Evolutionary conservation across 2,329 filamentous ascomycete species (phyloP).

Genomic region (Hymenoscyphus fructigenus): DNA sequence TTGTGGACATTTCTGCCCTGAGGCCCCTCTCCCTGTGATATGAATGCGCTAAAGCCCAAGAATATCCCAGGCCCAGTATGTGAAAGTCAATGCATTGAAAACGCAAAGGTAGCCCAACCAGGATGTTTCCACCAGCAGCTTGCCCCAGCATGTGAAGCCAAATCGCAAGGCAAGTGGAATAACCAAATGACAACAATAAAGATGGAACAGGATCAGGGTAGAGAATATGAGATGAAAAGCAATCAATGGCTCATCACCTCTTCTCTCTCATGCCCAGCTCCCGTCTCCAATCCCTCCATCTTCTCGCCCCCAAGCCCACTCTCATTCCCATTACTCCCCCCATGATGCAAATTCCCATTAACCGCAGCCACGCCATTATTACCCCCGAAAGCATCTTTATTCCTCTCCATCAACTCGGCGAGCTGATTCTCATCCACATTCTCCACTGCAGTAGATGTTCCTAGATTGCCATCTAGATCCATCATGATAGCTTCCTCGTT

Average conservation of each 20-base stretch:
- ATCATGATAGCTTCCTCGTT: slow-evolving; percentile 34
- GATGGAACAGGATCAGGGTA: too few species aligned
- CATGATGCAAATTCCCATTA: neutral
- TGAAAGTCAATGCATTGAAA: too few species aligned
- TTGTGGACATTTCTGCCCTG: too few species aligned
- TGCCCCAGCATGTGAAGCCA: too few species aligned
- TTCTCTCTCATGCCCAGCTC: neutral
- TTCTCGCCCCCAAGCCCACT: neutral
- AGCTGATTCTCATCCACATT: neutral
- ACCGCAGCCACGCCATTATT: neutral
- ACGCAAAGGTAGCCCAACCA: too few species aligned
- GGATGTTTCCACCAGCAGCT: too few species aligned
- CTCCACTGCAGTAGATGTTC: too few species aligned
- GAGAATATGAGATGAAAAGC: neutral
- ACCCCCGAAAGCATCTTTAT: slow-evolving; percentile 3
- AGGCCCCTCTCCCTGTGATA: too few species aligned
- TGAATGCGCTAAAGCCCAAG: too few species aligned
- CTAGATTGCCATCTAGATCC: slow-evolving; percentile 25
- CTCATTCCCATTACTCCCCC: slow-evolving; percentile 3
- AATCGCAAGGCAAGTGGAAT: too few species aligned
- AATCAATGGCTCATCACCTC: slow-evolving; percentile 9
- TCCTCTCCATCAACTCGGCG: neutral
- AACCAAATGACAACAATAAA: too few species aligned
- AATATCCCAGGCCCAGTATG: too few species aligned
- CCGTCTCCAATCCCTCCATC: slow-evolving; percentile 2